phyloP scores from a whole-genome alignment of 1,284 basidiomycete genomes.

The Malassezia arunalokei region DNA sequence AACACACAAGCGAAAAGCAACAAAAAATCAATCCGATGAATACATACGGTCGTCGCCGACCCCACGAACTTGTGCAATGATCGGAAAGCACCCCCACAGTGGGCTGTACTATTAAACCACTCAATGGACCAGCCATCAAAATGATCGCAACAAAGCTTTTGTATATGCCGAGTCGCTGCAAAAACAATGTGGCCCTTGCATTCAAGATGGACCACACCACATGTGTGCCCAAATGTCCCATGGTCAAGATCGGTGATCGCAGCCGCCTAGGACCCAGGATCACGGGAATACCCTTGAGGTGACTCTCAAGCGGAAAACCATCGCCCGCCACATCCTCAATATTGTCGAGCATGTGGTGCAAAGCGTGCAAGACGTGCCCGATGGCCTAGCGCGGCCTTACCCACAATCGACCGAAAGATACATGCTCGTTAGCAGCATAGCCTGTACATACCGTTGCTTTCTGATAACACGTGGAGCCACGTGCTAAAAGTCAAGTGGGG shows the following conservation, averaged over 20 bases:
- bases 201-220: conserved; percentile 42
- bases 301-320: neutral
- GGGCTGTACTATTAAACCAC: conserved; percentile 46
- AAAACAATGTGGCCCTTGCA: conserved; percentile 37
- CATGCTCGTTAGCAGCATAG: too few species aligned
- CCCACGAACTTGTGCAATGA: conserved; percentile 40
- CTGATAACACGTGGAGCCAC: conserved; percentile 8
- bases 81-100: conserved; percentile 37
- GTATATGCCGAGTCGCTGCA: conserved; percentile 34
- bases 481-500: neutral
- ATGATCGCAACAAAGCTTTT: conserved; percentile 35
- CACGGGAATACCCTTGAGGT: conserved; percentile 16
- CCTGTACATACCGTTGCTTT: too few species aligned
- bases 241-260: conserved; percentile 28
- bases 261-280: conserved; percentile 17
- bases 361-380: too few species aligned
- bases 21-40: conserved; percentile 18
- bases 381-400: too few species aligned
- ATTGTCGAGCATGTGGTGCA: neutral
- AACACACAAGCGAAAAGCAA: neutral
- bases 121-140: conserved; percentile 36
- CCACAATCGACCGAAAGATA: too few species aligned
- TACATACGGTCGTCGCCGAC: conserved; percentile 46
- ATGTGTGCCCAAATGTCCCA: conserved; percentile 35
- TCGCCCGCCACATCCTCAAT: conserved; percentile 7